Evolutionary conservation across 257 asterid species (phyloP).

Genomic region (Nicotiana knightiana): DNA sequence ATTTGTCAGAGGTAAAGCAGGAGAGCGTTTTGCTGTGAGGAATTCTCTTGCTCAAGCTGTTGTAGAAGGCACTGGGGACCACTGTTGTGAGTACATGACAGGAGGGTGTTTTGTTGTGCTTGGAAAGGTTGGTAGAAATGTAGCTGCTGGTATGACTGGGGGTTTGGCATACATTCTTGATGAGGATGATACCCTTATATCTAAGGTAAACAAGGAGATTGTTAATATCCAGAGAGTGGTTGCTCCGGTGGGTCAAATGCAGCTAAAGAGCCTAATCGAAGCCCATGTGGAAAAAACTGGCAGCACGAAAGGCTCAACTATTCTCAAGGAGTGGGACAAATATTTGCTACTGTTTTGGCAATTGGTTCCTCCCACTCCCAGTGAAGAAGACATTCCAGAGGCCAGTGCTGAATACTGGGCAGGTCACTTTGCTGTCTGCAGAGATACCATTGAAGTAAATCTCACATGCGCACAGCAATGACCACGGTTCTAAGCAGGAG

Average conservation of each 20-base stretch:
- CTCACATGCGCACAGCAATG: not conserved
- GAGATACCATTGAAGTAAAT: slow-evolving; percentile 15
- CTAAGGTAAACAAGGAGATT: slow-evolving; percentile 97
- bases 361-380: slow-evolving; percentile 68
- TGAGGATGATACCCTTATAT: slow-evolving; percentile 86
- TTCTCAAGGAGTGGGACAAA: slow-evolving; percentile 82
- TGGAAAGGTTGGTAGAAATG: slow-evolving; percentile 99
- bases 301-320: slow-evolving; percentile 66
- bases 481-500: not conserved
- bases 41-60: slow-evolving; percentile 97
- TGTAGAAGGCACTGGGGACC: slow-evolving; percentile 97
- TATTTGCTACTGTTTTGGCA: slow-evolving; percentile 91
- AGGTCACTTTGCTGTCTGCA: slow-evolving; percentile 66
- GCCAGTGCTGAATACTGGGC: slow-evolving; percentile 63
- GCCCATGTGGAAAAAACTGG: slow-evolving; percentile 99
- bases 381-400: slow-evolving; percentile 98
- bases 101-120: slow-evolving; percentile 94
- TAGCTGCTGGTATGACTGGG: slow-evolving; percentile 99
- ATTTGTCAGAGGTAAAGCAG: slow-evolving; percentile 86
- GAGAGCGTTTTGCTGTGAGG: slow-evolving; percentile 95
- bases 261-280: slow-evolving; percentile 83
- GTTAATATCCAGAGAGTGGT: slow-evolving; percentile 97
- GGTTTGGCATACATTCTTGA: slow-evolving; percentile 91
- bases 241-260: slow-evolving; percentile 96
- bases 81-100: slow-evolving; percentile 97